phyloP scores from a whole-genome alignment of 805 yeast genomes.

The Lachancea meyersii region DNA sequence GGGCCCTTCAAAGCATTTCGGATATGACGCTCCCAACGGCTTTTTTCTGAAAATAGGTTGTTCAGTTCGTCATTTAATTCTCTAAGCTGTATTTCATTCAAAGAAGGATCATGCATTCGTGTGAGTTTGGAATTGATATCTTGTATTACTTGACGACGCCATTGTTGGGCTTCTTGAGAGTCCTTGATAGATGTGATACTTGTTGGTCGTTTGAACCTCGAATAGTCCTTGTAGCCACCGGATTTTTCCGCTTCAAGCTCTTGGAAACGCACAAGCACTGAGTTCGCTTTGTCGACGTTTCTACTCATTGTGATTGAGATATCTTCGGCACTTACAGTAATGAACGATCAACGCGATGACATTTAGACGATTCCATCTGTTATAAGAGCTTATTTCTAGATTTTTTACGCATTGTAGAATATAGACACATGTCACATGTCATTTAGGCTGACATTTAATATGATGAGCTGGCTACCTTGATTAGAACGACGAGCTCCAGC shows the following conservation, averaged over 20 bases:
- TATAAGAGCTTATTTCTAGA: too few relatives aligned
- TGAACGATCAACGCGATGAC: too few relatives aligned
- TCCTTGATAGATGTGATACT: constrained; percentile 46
- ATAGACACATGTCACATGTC: too few relatives aligned
- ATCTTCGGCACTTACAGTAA: too few relatives aligned
- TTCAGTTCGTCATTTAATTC: constrained; percentile 73
- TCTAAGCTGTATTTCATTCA: constrained; percentile 57
- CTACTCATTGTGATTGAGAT: constrained; percentile 51
- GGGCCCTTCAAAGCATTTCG: constrained; percentile 62
- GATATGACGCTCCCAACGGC: constrained; percentile 75
- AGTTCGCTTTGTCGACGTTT: constrained; percentile 69
- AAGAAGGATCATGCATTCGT: constrained; percentile 53
- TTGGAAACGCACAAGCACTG: constrained; percentile 59
- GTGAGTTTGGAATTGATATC: constrained; percentile 61
- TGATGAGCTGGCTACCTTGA: too few relatives aligned
- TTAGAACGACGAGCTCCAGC: too few relatives aligned
- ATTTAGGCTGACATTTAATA: too few relatives aligned
- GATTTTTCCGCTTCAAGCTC: constrained; percentile 52
- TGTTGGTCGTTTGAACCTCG: constrained; percentile 55
- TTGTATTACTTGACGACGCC: constrained; percentile 53
- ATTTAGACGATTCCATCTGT: too few relatives aligned
- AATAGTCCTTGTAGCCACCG: constrained; percentile 50
- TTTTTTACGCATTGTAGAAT: too few relatives aligned
- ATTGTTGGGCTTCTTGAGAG: constrained; percentile 62
- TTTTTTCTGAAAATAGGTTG: constrained; percentile 55